Conservation (phyloP, 345 rosid species). For the Corymbia maculata region DNA sequence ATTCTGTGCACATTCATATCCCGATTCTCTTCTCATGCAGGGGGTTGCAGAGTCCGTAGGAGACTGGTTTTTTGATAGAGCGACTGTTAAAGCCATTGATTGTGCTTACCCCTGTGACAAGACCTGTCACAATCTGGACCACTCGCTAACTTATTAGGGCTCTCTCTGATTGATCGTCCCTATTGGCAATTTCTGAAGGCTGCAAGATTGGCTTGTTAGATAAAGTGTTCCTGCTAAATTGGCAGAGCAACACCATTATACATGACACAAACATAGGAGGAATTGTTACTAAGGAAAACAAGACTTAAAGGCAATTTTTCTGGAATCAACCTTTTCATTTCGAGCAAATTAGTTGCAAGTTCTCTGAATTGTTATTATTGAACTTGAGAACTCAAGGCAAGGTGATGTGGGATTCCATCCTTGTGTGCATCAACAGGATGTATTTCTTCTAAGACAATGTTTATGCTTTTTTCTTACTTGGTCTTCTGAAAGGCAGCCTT, state of each 20-base stretch:
- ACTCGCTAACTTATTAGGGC: slow-evolving; percentile 1
- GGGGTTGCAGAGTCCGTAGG: slow-evolving; percentile 78
- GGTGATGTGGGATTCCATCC: background rate
- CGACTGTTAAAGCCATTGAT: slow-evolving; percentile 39
- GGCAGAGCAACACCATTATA: background rate
- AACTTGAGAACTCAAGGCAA: background rate
- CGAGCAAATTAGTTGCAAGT: background rate
- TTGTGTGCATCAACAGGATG: background rate
- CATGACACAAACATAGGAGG: background rate
- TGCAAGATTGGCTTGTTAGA: slow-evolving; percentile 4
- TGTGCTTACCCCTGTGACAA: slow-evolving; percentile 81
- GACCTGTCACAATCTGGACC: slow-evolving; percentile 73
- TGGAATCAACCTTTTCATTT: background rate
- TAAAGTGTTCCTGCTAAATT: background rate
- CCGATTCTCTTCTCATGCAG: slow-evolving; percentile 22
- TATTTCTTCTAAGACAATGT: background rate
- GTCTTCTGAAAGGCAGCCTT: background rate
- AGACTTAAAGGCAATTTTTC: background rate
- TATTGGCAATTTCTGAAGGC: background rate
- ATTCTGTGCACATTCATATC: background rate
- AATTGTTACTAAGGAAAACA: background rate
- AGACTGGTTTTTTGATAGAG: slow-evolving; percentile 77
- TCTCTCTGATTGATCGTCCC: background rate
- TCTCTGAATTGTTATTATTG: background rate
- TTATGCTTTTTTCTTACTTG: background rate